Percentiles rank a stretch among this genome's conserved stretches.
These are phyloP conservation scores for Echium plantagineum DNA, from an alignment of 257 asterid genomes.

Conservation along the genomic window DNA sequence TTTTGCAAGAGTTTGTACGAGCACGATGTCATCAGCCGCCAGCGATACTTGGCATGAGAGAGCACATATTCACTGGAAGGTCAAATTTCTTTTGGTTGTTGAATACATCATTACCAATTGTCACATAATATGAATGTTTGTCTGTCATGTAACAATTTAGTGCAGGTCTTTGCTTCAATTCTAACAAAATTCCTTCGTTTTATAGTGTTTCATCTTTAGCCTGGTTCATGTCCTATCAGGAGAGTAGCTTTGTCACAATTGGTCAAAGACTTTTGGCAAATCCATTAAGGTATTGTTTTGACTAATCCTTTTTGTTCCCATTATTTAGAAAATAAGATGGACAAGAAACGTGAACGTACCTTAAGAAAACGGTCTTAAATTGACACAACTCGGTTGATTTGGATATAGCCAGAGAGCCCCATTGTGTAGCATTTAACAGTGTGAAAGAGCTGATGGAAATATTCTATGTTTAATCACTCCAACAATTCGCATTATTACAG, in stretches of 20 bases:
- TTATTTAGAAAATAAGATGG: not conserved
- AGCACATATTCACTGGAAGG: slow-evolving; percentile 95
- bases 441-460: slow-evolving; percentile 1
- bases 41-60: slow-evolving; percentile 88
- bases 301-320: not conserved
- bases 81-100: slow-evolving; percentile 16
- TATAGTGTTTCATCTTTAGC: slow-evolving; percentile 92
- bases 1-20: slow-evolving; percentile 67
- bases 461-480: not conserved
- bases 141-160: no score
- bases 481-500: slow-evolving; percentile 25
- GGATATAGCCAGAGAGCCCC: not conserved
- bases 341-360: not conserved
- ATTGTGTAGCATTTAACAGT: not conserved
- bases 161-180: not conserved
- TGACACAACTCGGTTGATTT: no score
- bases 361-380: no score
- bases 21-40: slow-evolving; percentile 42
- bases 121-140: no score
- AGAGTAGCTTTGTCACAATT: slow-evolving; percentile 91
- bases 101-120: no score
- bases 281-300: slow-evolving; percentile 59
- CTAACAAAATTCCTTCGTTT: slow-evolving; percentile 13
- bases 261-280: slow-evolving; percentile 93
- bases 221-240: slow-evolving; percentile 98